These are phyloP conservation scores for Coniochaeta ligniaria DNA, from an alignment of 2,329 filamentous ascomycete species.

Conservation along the genomic window DNA sequence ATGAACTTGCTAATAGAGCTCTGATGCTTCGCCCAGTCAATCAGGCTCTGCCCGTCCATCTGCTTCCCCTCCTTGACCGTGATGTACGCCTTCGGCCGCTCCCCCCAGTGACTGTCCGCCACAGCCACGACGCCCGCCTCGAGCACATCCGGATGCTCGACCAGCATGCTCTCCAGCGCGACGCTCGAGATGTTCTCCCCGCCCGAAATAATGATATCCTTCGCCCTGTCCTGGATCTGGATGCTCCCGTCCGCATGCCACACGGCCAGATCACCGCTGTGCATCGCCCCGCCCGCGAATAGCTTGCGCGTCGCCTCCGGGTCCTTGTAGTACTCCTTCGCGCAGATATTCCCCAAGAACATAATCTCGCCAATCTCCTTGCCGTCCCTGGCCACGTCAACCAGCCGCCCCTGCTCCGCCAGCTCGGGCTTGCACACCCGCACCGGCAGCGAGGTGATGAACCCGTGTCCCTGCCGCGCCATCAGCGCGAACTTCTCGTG, in stretches of 20 bases:
- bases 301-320: slow-evolving; percentile 76
- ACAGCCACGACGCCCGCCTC: slow-evolving; percentile 90
- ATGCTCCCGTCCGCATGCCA: slow-evolving; percentile 87
- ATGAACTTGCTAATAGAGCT: slow-evolving; percentile 86
- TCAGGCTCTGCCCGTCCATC: slow-evolving; percentile 60
- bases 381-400: slow-evolving; percentile 43
- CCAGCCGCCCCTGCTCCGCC: slow-evolving; percentile 56
- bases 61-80: slow-evolving; percentile 65
- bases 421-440: slow-evolving; percentile 77
- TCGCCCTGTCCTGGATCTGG: slow-evolving; percentile 88
- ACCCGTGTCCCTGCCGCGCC: slow-evolving; percentile 91
- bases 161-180: slow-evolving; percentile 83
- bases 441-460: slow-evolving; percentile 72
- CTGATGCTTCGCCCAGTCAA: slow-evolving; percentile 77
- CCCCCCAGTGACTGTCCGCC: slow-evolving; percentile 85
- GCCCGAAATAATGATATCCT: slow-evolving; percentile 97
- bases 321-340: slow-evolving; percentile 89
- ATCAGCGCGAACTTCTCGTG: slow-evolving; percentile 82
- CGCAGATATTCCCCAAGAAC: slow-evolving; percentile 86
- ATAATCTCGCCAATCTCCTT: slow-evolving; percentile 51
- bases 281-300: slow-evolving; percentile 78
- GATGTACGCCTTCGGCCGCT: slow-evolving; percentile 89
- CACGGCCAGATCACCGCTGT: slow-evolving; percentile 88
- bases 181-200: slow-evolving; percentile 97
- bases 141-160: slow-evolving; percentile 79